phyloP scores from a whole-genome alignment of 208 protist species.

The Trypanosomatidae sp. region DNA sequence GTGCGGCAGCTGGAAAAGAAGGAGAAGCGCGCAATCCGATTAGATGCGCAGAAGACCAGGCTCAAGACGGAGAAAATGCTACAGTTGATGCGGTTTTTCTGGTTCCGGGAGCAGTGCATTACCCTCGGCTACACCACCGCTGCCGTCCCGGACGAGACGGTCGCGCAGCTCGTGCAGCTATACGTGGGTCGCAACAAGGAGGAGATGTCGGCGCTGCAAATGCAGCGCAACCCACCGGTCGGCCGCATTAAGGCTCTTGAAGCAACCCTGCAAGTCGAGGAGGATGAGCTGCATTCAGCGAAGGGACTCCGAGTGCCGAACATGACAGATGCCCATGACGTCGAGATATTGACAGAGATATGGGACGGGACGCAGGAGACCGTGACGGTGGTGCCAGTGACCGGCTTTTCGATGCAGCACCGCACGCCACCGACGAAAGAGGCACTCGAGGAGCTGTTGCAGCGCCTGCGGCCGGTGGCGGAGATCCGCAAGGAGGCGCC shows the following conservation, averaged over 20 bases:
- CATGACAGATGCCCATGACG: slow-evolving; percentile 46
- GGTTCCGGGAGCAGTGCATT: slow-evolving; percentile 78
- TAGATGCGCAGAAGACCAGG: slow-evolving; percentile 37
- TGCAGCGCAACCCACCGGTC: slow-evolving; percentile 51
- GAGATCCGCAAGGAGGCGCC: slow-evolving; percentile 48
- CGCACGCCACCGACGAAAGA: slow-evolving; percentile 13
- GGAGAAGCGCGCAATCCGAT: slow-evolving; percentile 37
- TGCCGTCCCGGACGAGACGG: slow-evolving; percentile 40
- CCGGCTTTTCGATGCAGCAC: slow-evolving; percentile 19
- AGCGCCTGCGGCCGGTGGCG: slow-evolving; percentile 39
- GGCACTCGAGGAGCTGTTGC: slow-evolving; percentile 30
- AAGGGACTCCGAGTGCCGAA: slow-evolving; percentile 64
- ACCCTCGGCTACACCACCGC: slow-evolving; percentile 36
- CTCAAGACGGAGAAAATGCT: slow-evolving; percentile 38
- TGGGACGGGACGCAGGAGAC: slow-evolving; percentile 77
- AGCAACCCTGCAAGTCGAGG: slow-evolving; percentile 47
- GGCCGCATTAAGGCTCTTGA: slow-evolving; percentile 74
- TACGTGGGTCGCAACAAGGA: slow-evolving; percentile 69
- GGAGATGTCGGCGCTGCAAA: slow-evolving; percentile 51
- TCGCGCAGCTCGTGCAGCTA: slow-evolving; percentile 42
- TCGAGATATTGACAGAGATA: slow-evolving; percentile 66
- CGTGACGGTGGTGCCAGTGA: slow-evolving; percentile 27
- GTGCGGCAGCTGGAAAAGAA: slow-evolving; percentile 75
- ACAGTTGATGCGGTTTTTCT: slow-evolving; percentile 59
- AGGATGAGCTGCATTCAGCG: slow-evolving; percentile 49